A percentile compares a stretch with the other conserved stretches of the same genome.
Evolutionary conservation across 441 rosid species (phyloP).

Genomic region (Kokia cookei): DNA sequence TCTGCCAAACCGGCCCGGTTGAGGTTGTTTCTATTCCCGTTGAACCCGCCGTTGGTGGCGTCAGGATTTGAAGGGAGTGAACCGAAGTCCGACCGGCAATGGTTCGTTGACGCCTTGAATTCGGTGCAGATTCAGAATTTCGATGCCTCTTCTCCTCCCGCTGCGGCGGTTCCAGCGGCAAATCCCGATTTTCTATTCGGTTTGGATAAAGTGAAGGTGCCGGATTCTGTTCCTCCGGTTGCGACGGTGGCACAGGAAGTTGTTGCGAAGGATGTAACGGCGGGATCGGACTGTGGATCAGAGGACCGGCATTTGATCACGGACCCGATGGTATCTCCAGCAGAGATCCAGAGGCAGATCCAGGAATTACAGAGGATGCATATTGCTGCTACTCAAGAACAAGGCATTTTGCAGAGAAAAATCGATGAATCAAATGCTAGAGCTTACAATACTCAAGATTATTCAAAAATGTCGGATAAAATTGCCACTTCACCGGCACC

Average conservation of each 20-base stretch:
- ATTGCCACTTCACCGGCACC: constrained; percentile 16
- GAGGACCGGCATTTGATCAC: constrained; percentile 29
- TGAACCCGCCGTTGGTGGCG: constrained; percentile 8
- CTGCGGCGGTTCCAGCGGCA: constrained; percentile 9
- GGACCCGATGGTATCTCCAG: constrained; percentile 24
- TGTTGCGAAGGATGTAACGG: constrained; percentile 23
- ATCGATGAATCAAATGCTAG: constrained; percentile 23
- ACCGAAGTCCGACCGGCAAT: constrained; percentile 42
- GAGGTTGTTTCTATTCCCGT: constrained; percentile 45
- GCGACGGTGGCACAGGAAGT: constrained; percentile 16
- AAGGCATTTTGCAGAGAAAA: constrained; percentile 20
- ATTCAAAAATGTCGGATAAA: constrained; percentile 21
- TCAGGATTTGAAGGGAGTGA: constrained; percentile 17
- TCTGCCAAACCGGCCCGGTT: constrained; percentile 44
- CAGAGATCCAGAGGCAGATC: constrained; percentile 36
- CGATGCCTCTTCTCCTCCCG: constrained; percentile 26
- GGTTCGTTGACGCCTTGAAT: constrained; percentile 58
- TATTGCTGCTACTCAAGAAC: constrained; percentile 21
- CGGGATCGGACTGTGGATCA: constrained; percentile 39
- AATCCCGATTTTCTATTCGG: constrained; percentile 48
- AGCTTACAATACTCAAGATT: constrained; percentile 16
- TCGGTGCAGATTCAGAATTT: constrained; percentile 31
- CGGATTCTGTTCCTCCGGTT: constrained; percentile 12
- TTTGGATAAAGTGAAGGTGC: constrained; percentile 37
- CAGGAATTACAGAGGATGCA: constrained; percentile 38